A percentile compares a stretch with the other conserved stretches of the same genome.
Conservation (phyloP, 1,139 yeast species). For the Yamadazyma conglobata region DNA sequence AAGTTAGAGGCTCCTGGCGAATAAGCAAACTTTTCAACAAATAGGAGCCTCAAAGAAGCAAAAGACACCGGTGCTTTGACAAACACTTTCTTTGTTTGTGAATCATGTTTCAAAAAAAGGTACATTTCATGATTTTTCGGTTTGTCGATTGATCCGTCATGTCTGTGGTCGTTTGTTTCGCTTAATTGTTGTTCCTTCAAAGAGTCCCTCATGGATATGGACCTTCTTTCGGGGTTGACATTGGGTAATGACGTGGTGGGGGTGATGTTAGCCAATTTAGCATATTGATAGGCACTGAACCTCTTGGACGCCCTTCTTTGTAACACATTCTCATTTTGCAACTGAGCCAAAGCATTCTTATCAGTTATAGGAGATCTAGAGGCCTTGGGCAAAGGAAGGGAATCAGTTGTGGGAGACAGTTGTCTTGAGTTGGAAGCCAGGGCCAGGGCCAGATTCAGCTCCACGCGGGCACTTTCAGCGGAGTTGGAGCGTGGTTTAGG, state of each 20-base stretch:
- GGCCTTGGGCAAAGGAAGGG: constrained; percentile 3
- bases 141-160: background rate
- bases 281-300: constrained; percentile 90
- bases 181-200: constrained; percentile 16
- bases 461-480: too few species aligned
- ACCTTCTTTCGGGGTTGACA: constrained; percentile 12
- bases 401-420: constrained; percentile 1
- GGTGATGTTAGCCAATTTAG: constrained; percentile 59
- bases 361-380: constrained; percentile 4
- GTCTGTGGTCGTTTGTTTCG: constrained; percentile 6
- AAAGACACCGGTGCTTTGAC: constrained; percentile 52
- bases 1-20: constrained; percentile 68
- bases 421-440: too few species aligned
- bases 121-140: constrained; percentile 6
- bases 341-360: constrained; percentile 14
- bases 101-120: constrained; percentile 56
- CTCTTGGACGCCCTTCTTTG: constrained; percentile 91
- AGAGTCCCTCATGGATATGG: constrained; percentile 10
- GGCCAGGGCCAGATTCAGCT: too few species aligned
- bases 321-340: constrained; percentile 25
- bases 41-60: constrained; percentile 66
- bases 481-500: too few species aligned
- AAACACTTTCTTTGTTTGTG: constrained; percentile 58
- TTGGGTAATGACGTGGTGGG: constrained; percentile 26
- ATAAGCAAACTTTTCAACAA: constrained; percentile 84